Percentiles rank a stretch among this genome's conserved stretches.
Conservation (phyloP, 2,329 filamentous ascomycete genomes). For the Fusarium cicatricum region DNA sequence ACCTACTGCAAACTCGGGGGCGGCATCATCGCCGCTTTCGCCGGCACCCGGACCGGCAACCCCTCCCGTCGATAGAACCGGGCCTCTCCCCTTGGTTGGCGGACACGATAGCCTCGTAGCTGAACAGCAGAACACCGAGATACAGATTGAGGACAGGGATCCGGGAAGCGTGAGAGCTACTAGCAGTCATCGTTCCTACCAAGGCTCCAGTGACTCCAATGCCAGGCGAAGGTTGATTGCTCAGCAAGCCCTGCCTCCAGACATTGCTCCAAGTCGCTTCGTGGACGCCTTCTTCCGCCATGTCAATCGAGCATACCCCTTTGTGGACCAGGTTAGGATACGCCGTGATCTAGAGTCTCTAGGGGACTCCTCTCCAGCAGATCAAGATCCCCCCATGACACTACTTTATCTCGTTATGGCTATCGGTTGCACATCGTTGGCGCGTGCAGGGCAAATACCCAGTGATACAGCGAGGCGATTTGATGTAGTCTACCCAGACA, state of each 20-base stretch:
- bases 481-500: slow-evolving; percentile 50
- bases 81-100: slow-evolving; percentile 3
- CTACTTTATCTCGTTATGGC: slow-evolving; percentile 55
- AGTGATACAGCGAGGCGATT: slow-evolving; percentile 45
- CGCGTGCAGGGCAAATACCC: slow-evolving; percentile 53
- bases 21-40: slow-evolving; percentile 23
- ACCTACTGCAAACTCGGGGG: not conserved
- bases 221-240: slow-evolving; percentile 28
- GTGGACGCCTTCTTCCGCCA: slow-evolving; percentile 57
- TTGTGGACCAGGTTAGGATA: slow-evolving; percentile 50
- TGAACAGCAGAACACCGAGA: slow-evolving; percentile 20
- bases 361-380: slow-evolving; percentile 41
- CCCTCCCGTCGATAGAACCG: slow-evolving; percentile 24
- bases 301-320: slow-evolving; percentile 56
- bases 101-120: slow-evolving; percentile 17
- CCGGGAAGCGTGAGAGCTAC: slow-evolving; percentile 32
- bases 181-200: slow-evolving; percentile 36
- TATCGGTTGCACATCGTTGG: slow-evolving; percentile 55
- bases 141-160: slow-evolving; percentile 28
- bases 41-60: slow-evolving; percentile 21
- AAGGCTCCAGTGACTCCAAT: slow-evolving; percentile 28
- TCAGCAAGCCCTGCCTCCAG: slow-evolving; percentile 32
- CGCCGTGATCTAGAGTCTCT: slow-evolving; percentile 46
- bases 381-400: slow-evolving; percentile 42
- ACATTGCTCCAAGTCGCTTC: slow-evolving; percentile 45